These are phyloP conservation scores for Fabrea salina DNA, from an alignment of 169 alveolate genomes.

Conservation along the genomic window DNA sequence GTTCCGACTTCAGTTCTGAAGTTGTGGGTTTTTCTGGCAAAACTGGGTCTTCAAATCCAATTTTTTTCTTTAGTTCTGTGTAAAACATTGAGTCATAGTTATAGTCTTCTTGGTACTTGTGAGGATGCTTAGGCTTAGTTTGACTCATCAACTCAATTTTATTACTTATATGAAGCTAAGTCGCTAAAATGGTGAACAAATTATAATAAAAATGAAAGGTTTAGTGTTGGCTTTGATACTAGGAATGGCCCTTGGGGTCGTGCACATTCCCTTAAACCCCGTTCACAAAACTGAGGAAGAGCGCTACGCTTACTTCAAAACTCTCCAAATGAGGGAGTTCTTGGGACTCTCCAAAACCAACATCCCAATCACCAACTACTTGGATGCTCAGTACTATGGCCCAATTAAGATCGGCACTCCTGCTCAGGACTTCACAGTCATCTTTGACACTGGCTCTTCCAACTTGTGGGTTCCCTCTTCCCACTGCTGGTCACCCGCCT, in stretches of 20 bases:
- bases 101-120: too few species aligned
- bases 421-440: conserved; percentile 57
- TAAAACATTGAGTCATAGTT: too few species aligned
- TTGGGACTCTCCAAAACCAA: neutral
- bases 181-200: neutral
- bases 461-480: conserved; percentile 75
- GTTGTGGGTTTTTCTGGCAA: too few species aligned
- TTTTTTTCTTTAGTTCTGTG: too few species aligned
- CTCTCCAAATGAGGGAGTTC: neutral
- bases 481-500: conserved; percentile 47
- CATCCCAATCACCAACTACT: conserved; percentile 14
- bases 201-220: conserved; percentile 13
- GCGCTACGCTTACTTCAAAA: conserved; percentile 11
- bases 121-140: too few species aligned
- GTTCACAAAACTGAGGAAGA: conserved; percentile 14
- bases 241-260: neutral
- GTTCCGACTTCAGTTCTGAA: too few species aligned
- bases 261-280: conserved; percentile 4
- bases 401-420: conserved; percentile 71
- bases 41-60: too few species aligned
- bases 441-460: conserved; percentile 80
- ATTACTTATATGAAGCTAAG: too few species aligned
- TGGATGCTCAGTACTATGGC: conserved; percentile 63
- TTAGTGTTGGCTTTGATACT: neutral
- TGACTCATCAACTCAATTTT: too few species aligned